Percentiles rank a stretch among this genome's conserved stretches.
Conservation (phyloP, 192 early-diverging fungal species). For the Linnemannia exigua region DNA sequence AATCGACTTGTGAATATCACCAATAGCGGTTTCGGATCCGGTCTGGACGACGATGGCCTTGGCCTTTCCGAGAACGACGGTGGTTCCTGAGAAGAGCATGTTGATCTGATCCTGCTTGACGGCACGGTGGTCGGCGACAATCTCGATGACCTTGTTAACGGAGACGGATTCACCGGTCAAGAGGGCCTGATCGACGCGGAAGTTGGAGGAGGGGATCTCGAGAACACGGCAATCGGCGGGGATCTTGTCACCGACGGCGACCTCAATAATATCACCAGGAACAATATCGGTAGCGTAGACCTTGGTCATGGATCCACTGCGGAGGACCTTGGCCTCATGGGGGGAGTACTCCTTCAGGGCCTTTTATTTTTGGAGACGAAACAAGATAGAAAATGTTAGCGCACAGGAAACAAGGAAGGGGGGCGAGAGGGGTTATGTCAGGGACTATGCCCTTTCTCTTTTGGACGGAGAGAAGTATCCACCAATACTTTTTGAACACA, state of each 20-base stretch:
- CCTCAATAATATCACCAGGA: conserved; percentile 96
- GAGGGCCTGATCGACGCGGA: conserved; percentile 95
- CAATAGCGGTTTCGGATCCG: conserved; percentile 92
- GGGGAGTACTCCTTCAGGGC: conserved; percentile 97
- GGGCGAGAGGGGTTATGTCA: neutral
- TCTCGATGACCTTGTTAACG: conserved; percentile 83
- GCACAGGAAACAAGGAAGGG: neutral
- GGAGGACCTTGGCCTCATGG: conserved; percentile 93
- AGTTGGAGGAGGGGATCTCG: conserved; percentile 83
- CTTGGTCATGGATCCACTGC: conserved; percentile 77
- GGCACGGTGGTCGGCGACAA: conserved; percentile 74
- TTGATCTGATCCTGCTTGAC: conserved; percentile 98
- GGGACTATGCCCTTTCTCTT: neutral
- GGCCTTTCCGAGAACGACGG: conserved; percentile 94
- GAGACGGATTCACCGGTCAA: conserved; percentile 97
- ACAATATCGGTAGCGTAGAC: conserved; percentile 86
- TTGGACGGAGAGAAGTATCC: neutral
- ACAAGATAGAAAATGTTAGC: neutral
- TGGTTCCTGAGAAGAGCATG: conserved; percentile 97
- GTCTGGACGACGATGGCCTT: conserved; percentile 90
- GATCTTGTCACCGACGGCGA: conserved; percentile 95
- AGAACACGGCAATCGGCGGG: conserved; percentile 95
- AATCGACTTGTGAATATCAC: conserved; percentile 93
- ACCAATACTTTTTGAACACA: neutral
- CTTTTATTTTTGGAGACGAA: conserved; percentile 30